Conservation (phyloP, 768 basidiomycete species). For the Suillus occidentalis region DNA sequence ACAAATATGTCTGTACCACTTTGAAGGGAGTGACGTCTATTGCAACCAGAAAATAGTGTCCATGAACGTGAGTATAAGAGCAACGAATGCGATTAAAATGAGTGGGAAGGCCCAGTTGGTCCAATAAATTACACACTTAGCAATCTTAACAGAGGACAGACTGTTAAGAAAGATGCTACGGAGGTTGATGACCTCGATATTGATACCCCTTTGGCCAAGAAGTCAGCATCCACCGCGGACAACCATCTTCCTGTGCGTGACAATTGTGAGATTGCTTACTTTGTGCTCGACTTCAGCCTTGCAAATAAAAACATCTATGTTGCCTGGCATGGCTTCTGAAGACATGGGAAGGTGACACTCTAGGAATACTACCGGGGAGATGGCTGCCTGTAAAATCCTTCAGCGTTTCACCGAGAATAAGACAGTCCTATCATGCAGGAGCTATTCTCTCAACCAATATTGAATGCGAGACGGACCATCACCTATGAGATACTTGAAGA, state of each 20-base stretch:
- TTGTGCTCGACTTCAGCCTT: constrained; percentile 95
- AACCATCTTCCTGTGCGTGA: constrained; percentile 98
- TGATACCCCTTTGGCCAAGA: constrained; percentile 90
- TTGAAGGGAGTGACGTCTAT: constrained; percentile 13
- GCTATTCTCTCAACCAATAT: constrained; percentile 98
- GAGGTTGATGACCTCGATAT: constrained; percentile 97
- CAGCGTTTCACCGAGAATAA: constrained; percentile 86
- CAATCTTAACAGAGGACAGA: constrained; percentile 90
- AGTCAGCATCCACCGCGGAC: constrained; percentile 89
- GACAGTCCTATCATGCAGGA: constrained; percentile 91
- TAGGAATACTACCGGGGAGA: constrained; percentile 95
- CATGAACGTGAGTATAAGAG: constrained; percentile 12
- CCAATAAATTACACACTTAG: constrained; percentile 89
- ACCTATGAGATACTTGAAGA: constrained; percentile 51
- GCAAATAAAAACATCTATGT: constrained; percentile 94
- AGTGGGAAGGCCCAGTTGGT: constrained; percentile 52
- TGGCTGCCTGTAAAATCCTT: constrained; percentile 64
- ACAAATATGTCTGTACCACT: neutral
- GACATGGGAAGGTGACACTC: constrained; percentile 94
- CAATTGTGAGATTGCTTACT: constrained; percentile 91
- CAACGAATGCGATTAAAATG: constrained; percentile 6
- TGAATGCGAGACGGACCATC: constrained; percentile 98
- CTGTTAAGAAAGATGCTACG: constrained; percentile 56
- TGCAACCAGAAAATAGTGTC: constrained; percentile 14
- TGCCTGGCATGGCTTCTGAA: constrained; percentile 89